Conservation (phyloP, 352 stramenopile genomes). For the Peronosclerospora sorghi region DNA sequence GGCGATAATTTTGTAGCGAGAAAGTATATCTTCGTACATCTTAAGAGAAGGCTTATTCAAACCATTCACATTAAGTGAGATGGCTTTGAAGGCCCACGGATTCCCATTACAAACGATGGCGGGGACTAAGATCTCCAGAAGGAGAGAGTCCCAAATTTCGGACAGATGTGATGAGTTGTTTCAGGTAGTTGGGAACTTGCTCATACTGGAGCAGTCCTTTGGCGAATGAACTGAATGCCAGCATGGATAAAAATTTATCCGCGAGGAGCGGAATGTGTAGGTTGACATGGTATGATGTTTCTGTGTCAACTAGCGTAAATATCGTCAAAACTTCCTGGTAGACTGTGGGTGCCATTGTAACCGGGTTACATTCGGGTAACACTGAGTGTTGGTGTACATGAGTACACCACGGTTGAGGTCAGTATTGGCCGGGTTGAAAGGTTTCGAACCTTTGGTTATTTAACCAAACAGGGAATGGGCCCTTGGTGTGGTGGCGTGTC, state of each 20-base stretch:
- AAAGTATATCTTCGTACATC: neutral
- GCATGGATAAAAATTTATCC: neutral
- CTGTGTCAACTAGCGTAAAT: neutral
- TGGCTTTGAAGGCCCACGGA: neutral
- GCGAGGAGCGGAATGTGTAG: neutral
- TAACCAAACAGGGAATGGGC: too few relatives aligned
- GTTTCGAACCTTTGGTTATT: too few relatives aligned
- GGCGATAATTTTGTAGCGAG: neutral
- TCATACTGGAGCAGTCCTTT: neutral
- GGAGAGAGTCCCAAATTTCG: neutral
- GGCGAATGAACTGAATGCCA: neutral
- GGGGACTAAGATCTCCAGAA: neutral
- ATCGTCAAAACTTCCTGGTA: neutral
- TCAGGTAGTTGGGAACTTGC: neutral
- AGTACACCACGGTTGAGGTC: too few relatives aligned
- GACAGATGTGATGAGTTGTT: neutral
- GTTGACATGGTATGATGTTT: neutral
- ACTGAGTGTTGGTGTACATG: too few relatives aligned
- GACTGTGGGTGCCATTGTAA: neutral
- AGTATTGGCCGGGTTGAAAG: too few relatives aligned
- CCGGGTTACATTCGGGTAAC: too few relatives aligned
- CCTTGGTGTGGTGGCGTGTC: too few relatives aligned
- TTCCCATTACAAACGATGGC: neutral
- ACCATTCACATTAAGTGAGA: neutral
- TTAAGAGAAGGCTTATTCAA: neutral